These are phyloP conservation scores for Xylaria telfairii DNA, from an alignment of 495 filamentous ascomycete genomes.

Conservation along the genomic window DNA sequence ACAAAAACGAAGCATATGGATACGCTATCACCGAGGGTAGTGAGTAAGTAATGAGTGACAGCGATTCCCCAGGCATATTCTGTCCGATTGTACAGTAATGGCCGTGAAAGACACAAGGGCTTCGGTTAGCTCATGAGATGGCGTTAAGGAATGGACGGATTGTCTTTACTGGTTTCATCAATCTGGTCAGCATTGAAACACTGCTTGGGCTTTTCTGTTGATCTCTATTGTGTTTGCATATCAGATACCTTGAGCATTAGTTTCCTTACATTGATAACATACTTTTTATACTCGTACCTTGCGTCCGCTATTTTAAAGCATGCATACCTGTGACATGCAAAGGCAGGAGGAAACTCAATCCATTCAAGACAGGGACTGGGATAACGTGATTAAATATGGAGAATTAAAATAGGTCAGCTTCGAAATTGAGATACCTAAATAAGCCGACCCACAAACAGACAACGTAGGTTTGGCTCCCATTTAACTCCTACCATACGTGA, in stretches of 20 bases:
- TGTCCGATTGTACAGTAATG: not conserved
- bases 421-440: too few species aligned
- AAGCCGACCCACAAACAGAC: too few species aligned
- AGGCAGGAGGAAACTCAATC: too few species aligned
- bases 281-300: not conserved
- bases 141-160: constrained; percentile 18
- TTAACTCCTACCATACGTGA: too few species aligned
- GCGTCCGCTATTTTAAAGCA: not conserved
- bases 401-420: too few species aligned
- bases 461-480: too few species aligned
- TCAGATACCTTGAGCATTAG: constrained; percentile 12
- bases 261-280: not conserved
- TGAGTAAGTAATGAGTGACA: not conserved
- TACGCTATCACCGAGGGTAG: not conserved
- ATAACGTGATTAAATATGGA: too few species aligned
- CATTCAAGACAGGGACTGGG: too few species aligned
- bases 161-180: constrained; percentile 1
- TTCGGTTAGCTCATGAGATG: constrained; percentile 21
- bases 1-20: not conserved
- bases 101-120: constrained; percentile 13
- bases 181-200: not conserved
- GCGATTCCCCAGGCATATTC: not conserved
- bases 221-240: not conserved
- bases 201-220: not conserved
- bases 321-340: not conserved